Evolutionary conservation across 768 basidiomycete genomes (phyloP).

Genomic region (Pilatotrama ljubarskyi): DNA sequence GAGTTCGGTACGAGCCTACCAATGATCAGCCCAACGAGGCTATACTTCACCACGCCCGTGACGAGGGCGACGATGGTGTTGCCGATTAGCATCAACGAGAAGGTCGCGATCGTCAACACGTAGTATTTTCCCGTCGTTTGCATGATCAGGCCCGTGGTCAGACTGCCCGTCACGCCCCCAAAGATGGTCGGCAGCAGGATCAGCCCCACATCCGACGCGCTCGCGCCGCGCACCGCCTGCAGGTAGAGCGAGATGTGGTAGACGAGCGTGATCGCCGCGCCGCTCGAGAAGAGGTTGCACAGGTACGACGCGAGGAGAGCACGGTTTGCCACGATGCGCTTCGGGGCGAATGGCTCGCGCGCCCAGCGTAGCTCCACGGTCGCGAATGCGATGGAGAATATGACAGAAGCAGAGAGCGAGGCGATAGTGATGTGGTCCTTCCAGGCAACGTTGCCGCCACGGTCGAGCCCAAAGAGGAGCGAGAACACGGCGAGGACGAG

Average conservation of each 20-base stretch:
- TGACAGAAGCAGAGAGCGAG: conserved; percentile 16
- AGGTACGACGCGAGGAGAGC: conserved; percentile 55
- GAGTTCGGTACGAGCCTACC: conserved; percentile 45
- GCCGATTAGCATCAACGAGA: conserved; percentile 41
- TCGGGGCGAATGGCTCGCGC: conserved; percentile 60
- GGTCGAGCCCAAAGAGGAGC: conserved; percentile 58
- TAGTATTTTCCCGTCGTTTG: conserved; percentile 62
- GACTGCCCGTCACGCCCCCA: conserved; percentile 49
- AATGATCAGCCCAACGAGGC: conserved; percentile 39
- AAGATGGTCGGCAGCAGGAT: conserved; percentile 52
- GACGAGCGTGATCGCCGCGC: conserved; percentile 43
- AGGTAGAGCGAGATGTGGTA: conserved; percentile 59
- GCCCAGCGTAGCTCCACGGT: conserved; percentile 51
- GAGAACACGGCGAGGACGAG: conserved; percentile 57
- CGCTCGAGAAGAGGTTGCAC: conserved; percentile 59
- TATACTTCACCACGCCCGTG: conserved; percentile 41
- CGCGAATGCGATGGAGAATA: conserved; percentile 36
- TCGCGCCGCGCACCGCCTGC: conserved; percentile 53
- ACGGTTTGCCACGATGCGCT: conserved; percentile 50
- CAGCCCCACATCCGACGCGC: conserved; percentile 50
- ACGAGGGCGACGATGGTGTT: conserved; percentile 38
- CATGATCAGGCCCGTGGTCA: conserved; percentile 53
- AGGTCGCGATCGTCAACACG: conserved; percentile 46
- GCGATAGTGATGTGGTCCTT: conserved; percentile 25
- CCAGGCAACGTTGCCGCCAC: conserved; percentile 37